Conservation (phyloP, 352 stramenopile species). For the Globisporangium ultimum region DNA sequence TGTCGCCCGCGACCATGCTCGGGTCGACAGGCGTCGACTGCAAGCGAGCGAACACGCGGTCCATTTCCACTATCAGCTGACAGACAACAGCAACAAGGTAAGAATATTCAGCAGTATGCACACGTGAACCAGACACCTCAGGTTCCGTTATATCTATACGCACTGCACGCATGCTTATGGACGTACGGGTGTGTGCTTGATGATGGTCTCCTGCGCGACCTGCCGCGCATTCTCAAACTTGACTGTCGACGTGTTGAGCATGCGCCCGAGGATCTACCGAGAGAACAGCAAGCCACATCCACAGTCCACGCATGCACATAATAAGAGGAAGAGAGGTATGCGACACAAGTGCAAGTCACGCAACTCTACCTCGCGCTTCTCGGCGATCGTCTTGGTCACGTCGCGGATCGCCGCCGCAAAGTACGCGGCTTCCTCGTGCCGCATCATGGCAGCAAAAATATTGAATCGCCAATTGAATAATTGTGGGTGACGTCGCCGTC, state of each 20-base stretch:
- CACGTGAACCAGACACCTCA: no score
- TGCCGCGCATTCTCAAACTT: slow-evolving; percentile 54
- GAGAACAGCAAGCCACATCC: neutral
- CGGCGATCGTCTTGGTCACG: slow-evolving; percentile 58
- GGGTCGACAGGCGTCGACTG: slow-evolving; percentile 46
- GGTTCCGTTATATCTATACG: neutral
- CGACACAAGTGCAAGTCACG: neutral
- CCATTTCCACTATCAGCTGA: slow-evolving; percentile 72
- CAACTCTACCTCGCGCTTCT: slow-evolving; percentile 58
- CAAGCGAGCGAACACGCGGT: slow-evolving; percentile 69
- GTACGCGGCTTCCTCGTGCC: slow-evolving; percentile 22
- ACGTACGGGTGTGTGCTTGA: slow-evolving; percentile 51
- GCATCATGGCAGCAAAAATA: neutral
- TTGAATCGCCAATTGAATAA: neutral
- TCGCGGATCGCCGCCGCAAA: slow-evolving; percentile 48
- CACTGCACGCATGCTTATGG: neutral
- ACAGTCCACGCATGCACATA: neutral
- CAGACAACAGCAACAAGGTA: no score
- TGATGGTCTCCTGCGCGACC: slow-evolving; percentile 46
- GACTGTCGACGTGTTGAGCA: slow-evolving; percentile 55
- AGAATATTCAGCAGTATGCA: no score
- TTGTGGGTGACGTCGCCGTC: no score
- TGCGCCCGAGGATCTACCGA: slow-evolving; percentile 53
- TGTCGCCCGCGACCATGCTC: slow-evolving; percentile 46
- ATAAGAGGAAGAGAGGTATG: neutral